Evolutionary conservation across 805 yeast species (phyloP), one percentile per base, ranked within the genome.

Genomic region (Schizosaccharomyces cryophilus): DNA sequence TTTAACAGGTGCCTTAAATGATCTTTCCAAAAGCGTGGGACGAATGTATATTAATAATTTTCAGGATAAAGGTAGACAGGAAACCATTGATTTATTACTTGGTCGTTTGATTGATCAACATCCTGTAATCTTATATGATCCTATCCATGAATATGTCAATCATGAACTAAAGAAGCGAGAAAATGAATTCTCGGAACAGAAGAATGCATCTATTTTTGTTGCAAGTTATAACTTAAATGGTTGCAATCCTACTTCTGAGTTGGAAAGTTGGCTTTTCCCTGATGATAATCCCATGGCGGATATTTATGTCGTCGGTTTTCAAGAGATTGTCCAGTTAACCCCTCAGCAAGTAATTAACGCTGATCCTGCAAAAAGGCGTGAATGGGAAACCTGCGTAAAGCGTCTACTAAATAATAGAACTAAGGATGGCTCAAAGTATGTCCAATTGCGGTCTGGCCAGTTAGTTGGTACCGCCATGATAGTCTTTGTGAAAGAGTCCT

Each of bases 31-130:
- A 71, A 87, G 96, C 0, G 95, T 93, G 7, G 83, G 95, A 54
- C 77, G 99, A 71, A 82, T 93, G 80, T 93, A 93, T 70, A 90
- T 93, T 69, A 93, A 93, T 72, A 90, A 94, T 64, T 93, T 93
- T 72, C 89, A 87, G 67, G 99, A 93, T 72, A 85, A 85, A 66
- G 83, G 82, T 54, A 85, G 88, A 64, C 99, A 93, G 69, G 79
- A 81, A n/a, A 85, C 88, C 1, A 89, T 89, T 64, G 98, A 90
- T 69, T 75, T 85, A 4, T 72, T 90, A 54, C 75, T 93, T 42
- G 99, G 99, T 1, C 79, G 87, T 63, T 78, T 84, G 58, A 83
- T 84, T 17, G 80, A 81, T 55, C 90, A 88, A 63, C 61, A 64
- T 24, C 78, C 83, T 0, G 96, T 93, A 2, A 72, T 75, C 56